These are phyloP conservation scores for Carpediemonas membranifera DNA, from an alignment of 78 protist species.

Conservation along the genomic window DNA sequence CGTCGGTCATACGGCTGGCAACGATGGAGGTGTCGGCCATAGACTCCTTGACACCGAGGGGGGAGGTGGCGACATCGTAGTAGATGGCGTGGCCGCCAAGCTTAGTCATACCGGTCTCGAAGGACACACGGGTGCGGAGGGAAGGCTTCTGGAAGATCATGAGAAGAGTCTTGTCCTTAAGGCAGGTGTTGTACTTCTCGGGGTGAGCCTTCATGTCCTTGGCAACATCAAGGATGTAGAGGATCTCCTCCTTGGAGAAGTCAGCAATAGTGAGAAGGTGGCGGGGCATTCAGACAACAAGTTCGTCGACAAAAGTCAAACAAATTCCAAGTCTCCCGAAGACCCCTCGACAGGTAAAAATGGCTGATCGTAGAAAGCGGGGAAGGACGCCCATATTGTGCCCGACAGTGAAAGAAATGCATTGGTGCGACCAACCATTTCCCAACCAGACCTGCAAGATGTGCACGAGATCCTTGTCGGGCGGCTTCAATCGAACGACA, in stretches of 20 bases:
- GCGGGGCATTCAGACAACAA: neutral
- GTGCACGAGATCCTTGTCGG: no score
- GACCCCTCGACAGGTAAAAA: no score
- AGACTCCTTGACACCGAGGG: constrained; percentile 57
- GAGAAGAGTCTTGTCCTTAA: constrained; percentile 44
- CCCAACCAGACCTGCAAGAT: no score
- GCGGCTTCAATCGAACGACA: no score
- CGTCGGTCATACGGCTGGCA: constrained; percentile 32
- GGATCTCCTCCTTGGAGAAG: constrained; percentile 25
- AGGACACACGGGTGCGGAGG: constrained; percentile 53
- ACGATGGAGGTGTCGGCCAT: constrained; percentile 40
- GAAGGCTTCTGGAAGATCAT: constrained; percentile 63
- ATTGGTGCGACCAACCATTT: no score
- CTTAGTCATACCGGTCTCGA: constrained; percentile 59
- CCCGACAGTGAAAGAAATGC: no score
- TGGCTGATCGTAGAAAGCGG: no score
- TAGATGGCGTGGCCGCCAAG: constrained; percentile 63
- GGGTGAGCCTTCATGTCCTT: constrained; percentile 28
- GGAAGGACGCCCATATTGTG: no score
- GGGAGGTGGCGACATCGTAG: constrained; percentile 45
- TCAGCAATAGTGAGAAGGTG: constrained; percentile 22
- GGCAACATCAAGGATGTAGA: constrained; percentile 17
- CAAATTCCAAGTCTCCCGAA: neutral
- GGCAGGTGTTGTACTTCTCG: constrained; percentile 8
- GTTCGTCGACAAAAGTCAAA: neutral